A percentile compares a stretch with the other conserved stretches of the same genome.
These are phyloP conservation scores for Cystobasidium slooffiae DNA, from an alignment of 1,284 basidiomycete genomes.

Conservation along the genomic window DNA sequence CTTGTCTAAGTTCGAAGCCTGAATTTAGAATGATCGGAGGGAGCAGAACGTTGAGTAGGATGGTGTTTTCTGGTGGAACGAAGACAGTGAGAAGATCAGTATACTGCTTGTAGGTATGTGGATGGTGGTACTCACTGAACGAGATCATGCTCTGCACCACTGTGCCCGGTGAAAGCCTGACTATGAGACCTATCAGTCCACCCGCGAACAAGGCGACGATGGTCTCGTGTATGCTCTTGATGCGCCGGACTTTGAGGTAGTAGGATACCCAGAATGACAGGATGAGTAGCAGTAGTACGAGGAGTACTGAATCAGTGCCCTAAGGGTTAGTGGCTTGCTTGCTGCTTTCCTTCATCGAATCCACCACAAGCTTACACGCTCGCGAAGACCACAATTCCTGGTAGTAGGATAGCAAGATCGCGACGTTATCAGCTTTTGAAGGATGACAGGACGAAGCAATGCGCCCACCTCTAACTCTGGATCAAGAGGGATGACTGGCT, in stretches of 20 bases:
- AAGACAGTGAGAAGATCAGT: constrained; percentile 63
- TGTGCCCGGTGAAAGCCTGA: constrained; percentile 86
- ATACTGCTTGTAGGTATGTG: constrained; percentile 1
- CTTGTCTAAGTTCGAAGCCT: constrained; percentile 96
- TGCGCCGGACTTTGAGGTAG: constrained; percentile 94
- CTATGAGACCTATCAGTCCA: constrained; percentile 91
- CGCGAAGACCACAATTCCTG: constrained; percentile 51
- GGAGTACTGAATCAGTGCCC: constrained; percentile 44
- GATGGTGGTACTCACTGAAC: constrained; percentile 39
- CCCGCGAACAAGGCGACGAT: constrained; percentile 66
- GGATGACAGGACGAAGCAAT: not conserved
- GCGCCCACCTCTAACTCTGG: constrained; percentile 45
- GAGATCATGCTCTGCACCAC: constrained; percentile 92
- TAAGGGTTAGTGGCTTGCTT: not conserved
- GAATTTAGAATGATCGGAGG: constrained; percentile 98
- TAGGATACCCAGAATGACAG: constrained; percentile 95
- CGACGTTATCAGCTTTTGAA: not conserved
- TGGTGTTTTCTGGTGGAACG: constrained; percentile 79
- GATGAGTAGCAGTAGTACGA: constrained; percentile 91
- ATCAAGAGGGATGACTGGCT: constrained; percentile 48
- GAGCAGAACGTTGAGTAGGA: constrained; percentile 96
- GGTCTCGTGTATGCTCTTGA: constrained; percentile 95
- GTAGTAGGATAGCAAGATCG: not conserved
- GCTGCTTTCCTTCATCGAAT: not conserved
- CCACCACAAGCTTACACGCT: constrained; percentile 36